These are phyloP conservation scores for Casaregolazyma suthepensis DNA, from an alignment of 1,139 yeast species.

Conservation along the genomic window DNA sequence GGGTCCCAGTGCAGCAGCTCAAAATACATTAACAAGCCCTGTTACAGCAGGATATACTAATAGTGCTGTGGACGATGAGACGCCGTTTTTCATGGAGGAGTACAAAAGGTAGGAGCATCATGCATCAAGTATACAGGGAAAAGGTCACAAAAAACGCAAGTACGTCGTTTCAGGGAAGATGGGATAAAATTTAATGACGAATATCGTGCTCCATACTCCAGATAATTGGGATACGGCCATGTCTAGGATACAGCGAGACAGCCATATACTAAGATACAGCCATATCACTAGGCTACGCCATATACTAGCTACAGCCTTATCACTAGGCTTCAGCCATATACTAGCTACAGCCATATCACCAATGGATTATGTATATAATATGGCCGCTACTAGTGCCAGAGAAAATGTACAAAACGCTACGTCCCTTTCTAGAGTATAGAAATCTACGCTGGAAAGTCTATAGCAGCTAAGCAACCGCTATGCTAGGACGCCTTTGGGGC, in stretches of 20 bases:
- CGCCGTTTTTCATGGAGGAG: slow-evolving; percentile 27
- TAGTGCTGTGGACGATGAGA: slow-evolving; percentile 18
- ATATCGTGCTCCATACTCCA: background rate
- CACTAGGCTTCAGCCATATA: no score
- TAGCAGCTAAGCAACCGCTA: background rate
- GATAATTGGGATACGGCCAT: background rate
- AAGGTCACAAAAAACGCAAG: background rate
- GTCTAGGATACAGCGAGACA: no score
- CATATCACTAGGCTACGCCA: no score
- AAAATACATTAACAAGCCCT: background rate
- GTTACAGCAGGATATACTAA: slow-evolving; percentile 4
- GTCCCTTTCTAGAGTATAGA: background rate
- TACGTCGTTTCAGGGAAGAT: background rate
- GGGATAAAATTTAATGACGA: background rate
- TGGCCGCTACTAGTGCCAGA: background rate
- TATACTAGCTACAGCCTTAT: no score
- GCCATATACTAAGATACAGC: no score
- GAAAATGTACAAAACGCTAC: background rate
- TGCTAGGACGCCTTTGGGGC: background rate
- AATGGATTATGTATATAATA: background rate
- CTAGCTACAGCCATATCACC: background rate
- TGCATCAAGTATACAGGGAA: background rate
- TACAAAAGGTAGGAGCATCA: slow-evolving; percentile 4
- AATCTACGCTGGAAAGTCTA: background rate
- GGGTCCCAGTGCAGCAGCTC: background rate